phyloP scores from a whole-genome alignment of 2,329 filamentous ascomycete species.

The Aspergillus fumigatus region DNA sequence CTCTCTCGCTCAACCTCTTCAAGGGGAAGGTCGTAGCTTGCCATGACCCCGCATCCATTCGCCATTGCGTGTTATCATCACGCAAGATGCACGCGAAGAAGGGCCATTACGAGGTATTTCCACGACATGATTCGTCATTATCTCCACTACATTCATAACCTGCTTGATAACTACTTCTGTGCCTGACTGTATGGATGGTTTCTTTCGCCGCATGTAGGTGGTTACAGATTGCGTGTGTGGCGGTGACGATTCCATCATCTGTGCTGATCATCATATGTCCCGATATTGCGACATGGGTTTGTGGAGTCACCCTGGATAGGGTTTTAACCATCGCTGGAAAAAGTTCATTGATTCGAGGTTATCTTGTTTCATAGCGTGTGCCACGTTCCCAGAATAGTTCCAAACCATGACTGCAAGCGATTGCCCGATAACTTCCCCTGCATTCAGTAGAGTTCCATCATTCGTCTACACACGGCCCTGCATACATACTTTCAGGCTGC shows the following conservation, averaged over 20 bases:
- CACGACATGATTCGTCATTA: conserved; percentile 18
- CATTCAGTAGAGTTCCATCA: no score
- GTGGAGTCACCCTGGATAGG: no score
- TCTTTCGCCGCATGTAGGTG: neutral
- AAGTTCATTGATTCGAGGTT: no score
- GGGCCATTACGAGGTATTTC: neutral
- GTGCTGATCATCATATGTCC: neutral
- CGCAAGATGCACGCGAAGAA: conserved; percentile 1
- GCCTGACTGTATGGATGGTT: no score
- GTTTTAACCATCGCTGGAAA: no score
- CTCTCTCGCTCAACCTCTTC: neutral
- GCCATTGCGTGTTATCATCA: conserved; percentile 11
- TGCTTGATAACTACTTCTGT: neutral
- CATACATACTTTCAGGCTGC: no score
- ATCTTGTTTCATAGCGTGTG: no score
- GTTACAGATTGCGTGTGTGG: neutral
- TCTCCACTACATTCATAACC: conserved; percentile 14
- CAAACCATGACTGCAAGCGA: no score
- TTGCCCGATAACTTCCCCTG: no score
- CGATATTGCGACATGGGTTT: neutral
- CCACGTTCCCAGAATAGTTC: no score
- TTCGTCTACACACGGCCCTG: no score
- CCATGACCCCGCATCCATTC: conserved; percentile 8
- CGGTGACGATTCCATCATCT: neutral
- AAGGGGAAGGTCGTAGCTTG: neutral